Percentiles rank a stretch among this genome's conserved stretches.
Evolutionary conservation across 768 basidiomycete genomes (phyloP).

Genomic region (Serendipita vermifera): DNA sequence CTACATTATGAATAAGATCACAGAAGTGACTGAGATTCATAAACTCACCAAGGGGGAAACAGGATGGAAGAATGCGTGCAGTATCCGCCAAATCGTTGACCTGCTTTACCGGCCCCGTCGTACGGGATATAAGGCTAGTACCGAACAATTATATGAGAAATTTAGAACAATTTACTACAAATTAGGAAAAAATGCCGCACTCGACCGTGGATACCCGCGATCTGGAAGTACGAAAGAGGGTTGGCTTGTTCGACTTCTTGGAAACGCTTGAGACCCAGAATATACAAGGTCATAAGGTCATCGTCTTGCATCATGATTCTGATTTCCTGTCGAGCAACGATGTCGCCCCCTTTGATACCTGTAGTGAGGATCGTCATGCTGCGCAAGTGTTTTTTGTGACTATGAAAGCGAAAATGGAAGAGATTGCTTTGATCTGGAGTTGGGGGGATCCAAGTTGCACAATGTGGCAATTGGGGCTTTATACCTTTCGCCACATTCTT

Average conservation of each 20-base stretch:
- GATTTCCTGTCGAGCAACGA: slow-evolving; percentile 12
- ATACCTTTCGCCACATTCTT: too few relatives aligned
- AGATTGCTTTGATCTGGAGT: too few relatives aligned
- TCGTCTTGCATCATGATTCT: background rate
- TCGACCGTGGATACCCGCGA: slow-evolving; percentile 41
- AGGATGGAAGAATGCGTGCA: slow-evolving; percentile 42
- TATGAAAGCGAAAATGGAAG: too few relatives aligned
- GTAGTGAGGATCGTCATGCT: slow-evolving; percentile 8
- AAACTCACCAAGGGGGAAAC: slow-evolving; percentile 35
- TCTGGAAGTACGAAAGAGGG: slow-evolving; percentile 30
- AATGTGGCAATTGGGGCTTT: too few relatives aligned
- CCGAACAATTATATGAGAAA: background rate
- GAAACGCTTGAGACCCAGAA: slow-evolving; percentile 18
- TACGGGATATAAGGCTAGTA: slow-evolving; percentile 29
- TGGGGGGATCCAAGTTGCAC: too few relatives aligned
- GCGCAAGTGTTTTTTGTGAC: too few relatives aligned
- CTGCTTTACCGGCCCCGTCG: slow-evolving; percentile 26
- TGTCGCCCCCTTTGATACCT: background rate
- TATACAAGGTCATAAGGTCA: slow-evolving; percentile 12
- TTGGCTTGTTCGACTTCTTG: slow-evolving; percentile 23
- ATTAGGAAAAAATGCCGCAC: background rate
- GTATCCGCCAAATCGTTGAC: slow-evolving; percentile 32
- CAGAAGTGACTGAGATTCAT: background rate
- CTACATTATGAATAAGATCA: slow-evolving; percentile 14
- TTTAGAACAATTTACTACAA: background rate